These are phyloP conservation scores for Trichoderma polysporum DNA, from an alignment of 2,329 filamentous ascomycete genomes.

Conservation along the genomic window DNA sequence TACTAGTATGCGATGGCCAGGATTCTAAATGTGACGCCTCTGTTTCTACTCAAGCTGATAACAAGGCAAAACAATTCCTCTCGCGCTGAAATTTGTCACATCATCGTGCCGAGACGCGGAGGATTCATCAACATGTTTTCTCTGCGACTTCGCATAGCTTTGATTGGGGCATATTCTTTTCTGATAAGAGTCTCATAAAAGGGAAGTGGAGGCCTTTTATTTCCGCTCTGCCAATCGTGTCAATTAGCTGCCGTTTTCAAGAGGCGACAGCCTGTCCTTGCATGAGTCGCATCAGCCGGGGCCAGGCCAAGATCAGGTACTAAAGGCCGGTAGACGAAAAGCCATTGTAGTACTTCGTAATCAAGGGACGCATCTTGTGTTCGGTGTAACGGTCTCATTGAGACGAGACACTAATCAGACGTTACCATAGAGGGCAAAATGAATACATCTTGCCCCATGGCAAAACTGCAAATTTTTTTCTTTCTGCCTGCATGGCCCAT, in stretches of 20 bases:
- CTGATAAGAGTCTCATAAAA: constrained; percentile 11
- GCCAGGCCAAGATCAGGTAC: constrained; percentile 10
- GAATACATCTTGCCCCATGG: neutral
- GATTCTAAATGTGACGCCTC: neutral
- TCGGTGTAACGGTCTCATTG: constrained; percentile 2
- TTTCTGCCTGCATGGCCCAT: neutral
- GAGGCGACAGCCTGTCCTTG: neutral
- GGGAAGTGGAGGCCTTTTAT: constrained; percentile 8
- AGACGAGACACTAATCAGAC: constrained; percentile 6
- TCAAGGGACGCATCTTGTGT: neutral
- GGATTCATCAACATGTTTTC: neutral
- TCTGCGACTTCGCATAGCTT: neutral
- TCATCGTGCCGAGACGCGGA: neutral
- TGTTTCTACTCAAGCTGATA: neutral
- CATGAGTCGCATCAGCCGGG: constrained; percentile 16
- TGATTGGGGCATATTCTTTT: neutral
- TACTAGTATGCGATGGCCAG: neutral
- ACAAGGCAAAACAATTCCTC: neutral
- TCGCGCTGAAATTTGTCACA: neutral
- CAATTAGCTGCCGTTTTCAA: neutral
- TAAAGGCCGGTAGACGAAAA: neutral
- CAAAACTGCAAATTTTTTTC: neutral
- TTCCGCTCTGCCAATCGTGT: constrained; percentile 17
- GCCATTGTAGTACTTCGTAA: neutral
- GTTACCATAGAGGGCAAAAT: neutral